Base-by-base conservation (phyloP, 345 rosid genomes). In the Boechera divaricarpa region DNA sequence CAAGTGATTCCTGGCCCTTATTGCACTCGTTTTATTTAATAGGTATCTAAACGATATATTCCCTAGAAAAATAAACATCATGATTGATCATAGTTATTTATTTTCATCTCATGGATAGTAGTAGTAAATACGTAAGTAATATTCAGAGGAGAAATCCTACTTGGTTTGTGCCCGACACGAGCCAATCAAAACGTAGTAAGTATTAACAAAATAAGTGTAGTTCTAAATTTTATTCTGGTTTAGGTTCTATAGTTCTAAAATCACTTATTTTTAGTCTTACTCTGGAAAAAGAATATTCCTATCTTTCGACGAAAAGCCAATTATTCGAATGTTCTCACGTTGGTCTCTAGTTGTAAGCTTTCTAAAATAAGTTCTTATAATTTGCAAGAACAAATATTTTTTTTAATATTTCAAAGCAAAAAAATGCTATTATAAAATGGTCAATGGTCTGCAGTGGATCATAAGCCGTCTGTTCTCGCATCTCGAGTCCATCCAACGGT, bases 321-420 rank as follows among this genome's bases (percentile, higher is more conserved):
- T 56, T 28, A 63, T 77, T 57, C 76, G 72, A 77, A 71, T 77
- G 76, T 77, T 77, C 75, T 44, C 75, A 69, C 63, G 64, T 61
- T 76, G 64, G 41, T 61, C 42, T 21, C 21, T 61, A 21, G 49
- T 55, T 39, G 67, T 48, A 47, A 47, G 0, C 67, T 38, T 21
- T 26, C 24, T 21, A 21, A 21, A 21, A 21, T 21, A 21, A 21
- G 24, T 21, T 21, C 24, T 21, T 21, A 1, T 21, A 21, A 21
- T 21, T 21, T 21, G 24, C 24, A 21, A 21, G 24, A 21, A 54
- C 24, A 21, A 21, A 21, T 21, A 21, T 21, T 21, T 21, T 21
- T 21, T 21, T 21, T 1, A 53, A 21, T 39, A 29, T 41, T 41
- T 16, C 39, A 21, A 21, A 21, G 24, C 24, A 21, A 21, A 21